Conservation (phyloP, 306 rosid genomes). For the Quercus gilva region DNA sequence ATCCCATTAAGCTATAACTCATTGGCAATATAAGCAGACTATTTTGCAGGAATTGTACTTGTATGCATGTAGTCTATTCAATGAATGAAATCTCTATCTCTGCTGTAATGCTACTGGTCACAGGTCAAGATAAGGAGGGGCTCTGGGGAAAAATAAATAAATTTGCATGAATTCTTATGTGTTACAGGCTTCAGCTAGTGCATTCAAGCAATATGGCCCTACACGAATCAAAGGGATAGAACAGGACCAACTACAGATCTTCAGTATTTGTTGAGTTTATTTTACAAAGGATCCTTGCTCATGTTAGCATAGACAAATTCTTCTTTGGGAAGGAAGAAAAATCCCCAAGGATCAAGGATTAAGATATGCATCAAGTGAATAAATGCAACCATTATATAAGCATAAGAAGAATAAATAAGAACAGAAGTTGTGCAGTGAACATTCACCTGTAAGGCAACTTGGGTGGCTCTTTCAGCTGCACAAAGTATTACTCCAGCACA, state of each 20-base stretch:
- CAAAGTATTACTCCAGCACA: slow-evolving; percentile 91
- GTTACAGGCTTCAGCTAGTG: too few species aligned
- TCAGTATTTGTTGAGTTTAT: too few species aligned
- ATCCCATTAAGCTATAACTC: too few species aligned
- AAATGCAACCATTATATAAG: not conserved
- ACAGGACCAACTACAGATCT: too few species aligned
- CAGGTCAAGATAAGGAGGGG: not conserved
- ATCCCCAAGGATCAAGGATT: not conserved
- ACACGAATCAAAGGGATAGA: too few species aligned
- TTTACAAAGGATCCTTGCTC: too few species aligned
- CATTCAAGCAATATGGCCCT: too few species aligned
- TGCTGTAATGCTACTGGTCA: not conserved
- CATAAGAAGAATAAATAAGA: not conserved
- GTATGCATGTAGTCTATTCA: not conserved
- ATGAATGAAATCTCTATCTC: not conserved
- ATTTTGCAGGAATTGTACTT: not conserved
- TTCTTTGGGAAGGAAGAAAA: too few species aligned
- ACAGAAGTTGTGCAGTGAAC: not conserved
- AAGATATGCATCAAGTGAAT: not conserved
- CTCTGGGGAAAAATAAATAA: not conserved
- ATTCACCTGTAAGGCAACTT: slow-evolving; percentile 85
- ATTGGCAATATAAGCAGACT: not conserved
- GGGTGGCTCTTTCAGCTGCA: slow-evolving; percentile 95
- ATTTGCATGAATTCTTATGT: not conserved
- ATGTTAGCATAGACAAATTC: too few species aligned